Base-by-base conservation (phyloP, 116 monocot species). In the Thalassia testudinum region DNA sequence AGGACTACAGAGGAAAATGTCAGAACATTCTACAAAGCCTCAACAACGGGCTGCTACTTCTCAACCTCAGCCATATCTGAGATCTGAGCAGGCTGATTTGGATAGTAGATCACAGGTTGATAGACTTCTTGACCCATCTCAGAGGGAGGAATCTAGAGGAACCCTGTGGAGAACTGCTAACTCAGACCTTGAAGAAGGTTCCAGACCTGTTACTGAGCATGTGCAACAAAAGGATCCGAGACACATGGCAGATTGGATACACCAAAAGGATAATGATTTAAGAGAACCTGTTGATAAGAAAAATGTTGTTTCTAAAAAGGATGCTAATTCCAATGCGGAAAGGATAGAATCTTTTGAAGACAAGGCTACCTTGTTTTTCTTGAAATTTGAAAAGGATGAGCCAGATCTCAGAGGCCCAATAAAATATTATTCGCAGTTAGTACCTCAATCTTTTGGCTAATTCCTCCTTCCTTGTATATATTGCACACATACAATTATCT, bases 371-470 rank as follows among this genome's bases (percentile, higher is more conserved):
- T 70, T 61, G 26, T 61, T 78, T 57, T 88, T 77, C 54, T 52
- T 70, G 23, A 97, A 82, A 64, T 97, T 74, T 82, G 84, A 79
- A 50, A 97, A 88, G 62, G 71, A 82, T 50, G 66, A 65, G 13
- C 82, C 84, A 20, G 76, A 77, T 28, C 67, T 85, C 20, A 85
- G 72, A 72, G 82, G 75, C 30, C 79, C 79, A 50, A 82, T 97
- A 50, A 70, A 72, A 64, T 75, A 97, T 40, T 77, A 57, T 53
- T 28, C 26, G 12, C 78, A 81, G 91, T 91, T 73, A 85, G 85
- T 73, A 26, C 20, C 37, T 26, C 14, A 15, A 19, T 15, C 28
- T 34, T 34, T 10, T 34, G 3, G 10, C 10, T 34, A 3, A 34
- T 34, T n/a, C n/a, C n/a, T n/a, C n/a, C n/a, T n/a, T n/a, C n/a